phyloP scores from a whole-genome alignment of 306 rosid species.

The Cucumis sativus region DNA sequence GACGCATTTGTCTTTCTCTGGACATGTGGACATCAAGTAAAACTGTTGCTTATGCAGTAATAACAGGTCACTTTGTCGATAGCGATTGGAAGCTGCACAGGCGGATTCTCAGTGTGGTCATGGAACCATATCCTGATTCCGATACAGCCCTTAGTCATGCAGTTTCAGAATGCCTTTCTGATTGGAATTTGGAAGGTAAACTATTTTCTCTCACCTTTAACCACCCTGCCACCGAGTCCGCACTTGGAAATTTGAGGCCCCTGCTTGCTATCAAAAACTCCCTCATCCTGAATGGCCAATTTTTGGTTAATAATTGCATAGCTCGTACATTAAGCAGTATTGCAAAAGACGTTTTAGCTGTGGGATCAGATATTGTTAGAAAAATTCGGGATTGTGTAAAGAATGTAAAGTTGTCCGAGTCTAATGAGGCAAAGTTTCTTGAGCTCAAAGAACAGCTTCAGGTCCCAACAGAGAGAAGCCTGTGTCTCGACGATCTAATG shows the following conservation, averaged over 20 bases:
- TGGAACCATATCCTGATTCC: conserved; percentile 88
- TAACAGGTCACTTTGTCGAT: conserved; percentile 81
- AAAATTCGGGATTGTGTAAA: conserved; percentile 71
- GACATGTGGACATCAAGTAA: conserved; percentile 72
- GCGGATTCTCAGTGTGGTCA: conserved; percentile 74
- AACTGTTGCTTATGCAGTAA: conserved; percentile 67
- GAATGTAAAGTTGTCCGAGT: conserved; percentile 76
- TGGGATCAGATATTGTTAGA: conserved; percentile 30
- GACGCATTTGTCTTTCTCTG: conserved; percentile 75
- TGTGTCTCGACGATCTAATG: conserved; percentile 63
- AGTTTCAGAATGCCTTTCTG: conserved; percentile 76
- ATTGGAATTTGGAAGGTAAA: conserved; percentile 70
- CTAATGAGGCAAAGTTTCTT: conserved; percentile 62
- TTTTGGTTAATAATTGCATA: conserved; percentile 56
- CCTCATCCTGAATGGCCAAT: conserved; percentile 62
- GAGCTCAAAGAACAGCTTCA: conserved; percentile 75
- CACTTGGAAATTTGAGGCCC: conserved; percentile 61
- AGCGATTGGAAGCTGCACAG: conserved; percentile 78
- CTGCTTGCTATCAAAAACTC: conserved; percentile 65
- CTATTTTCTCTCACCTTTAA: conserved; percentile 61
- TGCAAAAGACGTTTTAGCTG: conserved; percentile 47
- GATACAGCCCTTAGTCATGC: conserved; percentile 67
- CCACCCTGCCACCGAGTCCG: conserved; percentile 31
- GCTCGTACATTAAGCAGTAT: conserved; percentile 62
- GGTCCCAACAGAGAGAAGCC: conserved; percentile 71